Conservation (phyloP, 2,329 filamentous ascomycete genomes). For the Cladosporium sp. region DNA sequence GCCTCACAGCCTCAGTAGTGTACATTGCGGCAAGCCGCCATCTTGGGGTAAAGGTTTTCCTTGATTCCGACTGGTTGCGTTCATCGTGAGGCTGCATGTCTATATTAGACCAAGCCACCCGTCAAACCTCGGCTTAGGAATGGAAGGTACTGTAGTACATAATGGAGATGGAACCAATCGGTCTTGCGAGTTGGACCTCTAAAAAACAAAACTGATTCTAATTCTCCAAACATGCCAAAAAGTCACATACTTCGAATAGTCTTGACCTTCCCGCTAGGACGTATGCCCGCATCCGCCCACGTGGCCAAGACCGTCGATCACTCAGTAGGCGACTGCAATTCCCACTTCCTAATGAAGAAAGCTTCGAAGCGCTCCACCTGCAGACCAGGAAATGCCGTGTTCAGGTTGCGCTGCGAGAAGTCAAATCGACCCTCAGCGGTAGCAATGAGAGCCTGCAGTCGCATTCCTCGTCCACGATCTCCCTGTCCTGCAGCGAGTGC, state of each 20-base stretch:
- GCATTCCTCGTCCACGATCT: conserved; percentile 34
- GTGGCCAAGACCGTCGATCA: no score
- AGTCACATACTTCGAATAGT: no score
- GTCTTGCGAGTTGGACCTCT: no score
- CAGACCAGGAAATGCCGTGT: conserved; percentile 40
- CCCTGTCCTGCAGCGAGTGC: conserved; percentile 34
- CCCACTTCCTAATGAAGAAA: conserved; percentile 34
- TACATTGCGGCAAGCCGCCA: neutral
- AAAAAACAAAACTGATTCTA: no score
- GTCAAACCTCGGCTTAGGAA: neutral
- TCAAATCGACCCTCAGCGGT: conserved; percentile 66
- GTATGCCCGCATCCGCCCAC: no score
- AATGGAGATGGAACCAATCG: no score
- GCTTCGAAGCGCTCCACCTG: conserved; percentile 32
- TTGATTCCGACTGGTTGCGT: conserved; percentile 3
- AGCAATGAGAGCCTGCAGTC: conserved; percentile 58
- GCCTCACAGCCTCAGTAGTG: no score
- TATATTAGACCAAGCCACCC: conserved; percentile 1
- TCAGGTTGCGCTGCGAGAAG: conserved; percentile 57
- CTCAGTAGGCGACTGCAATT: conserved; percentile 9
- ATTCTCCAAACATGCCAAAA: no score
- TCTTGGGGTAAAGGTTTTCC: neutral
- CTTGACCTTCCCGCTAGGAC: no score
- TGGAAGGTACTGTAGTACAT: no score
- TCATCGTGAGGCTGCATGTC: neutral